Evolutionary conservation across 2,329 filamentous ascomycete species (phyloP).

Genomic region (Colletotrichum spinosum): DNA sequence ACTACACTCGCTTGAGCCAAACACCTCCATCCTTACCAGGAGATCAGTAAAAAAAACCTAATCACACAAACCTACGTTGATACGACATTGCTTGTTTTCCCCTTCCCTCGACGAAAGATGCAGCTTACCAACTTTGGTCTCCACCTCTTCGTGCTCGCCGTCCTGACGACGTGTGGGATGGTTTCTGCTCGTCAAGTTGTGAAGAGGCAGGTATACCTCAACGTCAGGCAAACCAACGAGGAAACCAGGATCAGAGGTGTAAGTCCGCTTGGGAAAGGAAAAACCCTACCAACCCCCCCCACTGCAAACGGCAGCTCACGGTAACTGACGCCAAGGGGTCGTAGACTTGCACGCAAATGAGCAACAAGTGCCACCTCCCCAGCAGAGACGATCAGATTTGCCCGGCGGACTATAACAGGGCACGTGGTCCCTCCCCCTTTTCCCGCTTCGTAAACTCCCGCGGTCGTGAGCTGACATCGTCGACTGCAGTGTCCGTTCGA

Average conservation of each 20-base stretch:
- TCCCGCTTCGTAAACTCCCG: neutral
- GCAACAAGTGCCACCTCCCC: constrained; percentile 30
- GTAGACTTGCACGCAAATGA: constrained; percentile 32
- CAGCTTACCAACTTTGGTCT: neutral
- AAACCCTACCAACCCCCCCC: too few relatives aligned
- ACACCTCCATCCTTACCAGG: too few relatives aligned
- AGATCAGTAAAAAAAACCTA: too few relatives aligned
- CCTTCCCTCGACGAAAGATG: neutral
- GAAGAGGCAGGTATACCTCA: constrained; percentile 5
- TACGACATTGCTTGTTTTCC: neutral
- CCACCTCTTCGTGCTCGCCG: neutral
- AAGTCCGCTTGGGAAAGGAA: neutral
- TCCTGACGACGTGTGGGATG: constrained; percentile 4
- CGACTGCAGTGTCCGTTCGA: constrained; percentile 29
- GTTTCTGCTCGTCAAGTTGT: constrained; percentile 12
- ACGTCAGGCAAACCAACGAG: constrained; percentile 23
- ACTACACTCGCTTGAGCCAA: too few relatives aligned
- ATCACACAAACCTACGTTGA: too few relatives aligned
- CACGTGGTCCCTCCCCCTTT: neutral
- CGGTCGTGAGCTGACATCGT: constrained; percentile 8
- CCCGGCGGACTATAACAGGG: constrained; percentile 34
- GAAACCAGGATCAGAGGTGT: constrained; percentile 30
- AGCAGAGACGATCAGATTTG: constrained; percentile 27
- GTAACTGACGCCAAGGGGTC: neutral
- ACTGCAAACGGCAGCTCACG: too few relatives aligned